Percentiles rank a stretch among this genome's conserved stretches.
These are phyloP conservation scores for Fragaria nilgerrensis DNA, from an alignment of 306 rosid species.

Conservation along the genomic window DNA sequence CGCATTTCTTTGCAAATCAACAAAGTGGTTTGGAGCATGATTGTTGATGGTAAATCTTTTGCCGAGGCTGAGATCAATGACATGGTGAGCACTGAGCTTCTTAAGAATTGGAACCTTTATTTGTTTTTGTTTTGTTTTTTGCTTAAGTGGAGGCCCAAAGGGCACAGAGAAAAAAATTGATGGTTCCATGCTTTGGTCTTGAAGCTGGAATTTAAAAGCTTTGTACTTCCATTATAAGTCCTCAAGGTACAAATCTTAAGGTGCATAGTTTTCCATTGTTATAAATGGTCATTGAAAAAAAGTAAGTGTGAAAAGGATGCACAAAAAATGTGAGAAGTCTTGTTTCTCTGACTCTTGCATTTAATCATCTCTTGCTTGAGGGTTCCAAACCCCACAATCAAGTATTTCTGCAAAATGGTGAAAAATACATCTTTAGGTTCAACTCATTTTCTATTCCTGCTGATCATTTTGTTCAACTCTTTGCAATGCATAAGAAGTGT, in stretches of 20 bases:
- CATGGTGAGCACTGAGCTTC: conserved; percentile 59
- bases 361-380: too few relatives aligned
- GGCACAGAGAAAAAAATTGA: not conserved
- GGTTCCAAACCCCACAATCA: too few relatives aligned
- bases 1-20: conserved; percentile 87
- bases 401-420: not conserved
- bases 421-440: not conserved
- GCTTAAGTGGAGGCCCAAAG: not conserved
- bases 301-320: not conserved
- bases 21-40: conserved; percentile 98
- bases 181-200: not conserved
- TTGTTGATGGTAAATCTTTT: conserved; percentile 95
- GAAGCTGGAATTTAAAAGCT: not conserved
- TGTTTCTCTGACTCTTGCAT: not conserved
- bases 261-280: not conserved
- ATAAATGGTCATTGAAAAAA: not conserved
- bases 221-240: not conserved
- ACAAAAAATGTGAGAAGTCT: not conserved
- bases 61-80: conserved; percentile 98
- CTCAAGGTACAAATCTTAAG: not conserved
- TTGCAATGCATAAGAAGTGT: not conserved
- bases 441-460: not conserved
- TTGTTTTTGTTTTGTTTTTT: not conserved
- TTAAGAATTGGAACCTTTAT: not conserved
- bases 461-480: not conserved